A percentile compares a stretch with the other conserved stretches of the same genome.
Evolutionary conservation across 495 filamentous ascomycete genomes (phyloP).

Genomic region (Penicillium canariense): DNA sequence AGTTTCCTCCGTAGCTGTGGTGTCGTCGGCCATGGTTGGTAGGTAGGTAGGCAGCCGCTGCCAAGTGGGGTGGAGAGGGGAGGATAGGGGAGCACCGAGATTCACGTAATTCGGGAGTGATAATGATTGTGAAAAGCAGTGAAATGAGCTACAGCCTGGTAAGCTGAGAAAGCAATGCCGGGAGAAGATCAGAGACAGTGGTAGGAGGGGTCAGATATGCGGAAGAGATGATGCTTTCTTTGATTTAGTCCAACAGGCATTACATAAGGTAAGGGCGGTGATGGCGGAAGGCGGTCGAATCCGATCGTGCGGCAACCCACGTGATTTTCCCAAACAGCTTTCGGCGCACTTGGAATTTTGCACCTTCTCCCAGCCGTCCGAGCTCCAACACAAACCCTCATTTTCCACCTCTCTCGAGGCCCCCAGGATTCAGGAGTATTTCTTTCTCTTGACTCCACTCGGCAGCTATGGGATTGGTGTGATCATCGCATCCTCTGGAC

Average conservation of each 20-base stretch:
- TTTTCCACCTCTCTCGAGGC: background rate
- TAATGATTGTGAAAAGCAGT: background rate
- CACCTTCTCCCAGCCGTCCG: slow-evolving; percentile 16
- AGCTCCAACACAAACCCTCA: slow-evolving; percentile 1
- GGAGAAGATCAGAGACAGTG: background rate
- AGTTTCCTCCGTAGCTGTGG: slow-evolving; percentile 42
- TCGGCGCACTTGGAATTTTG: slow-evolving; percentile 33
- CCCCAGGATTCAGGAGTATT: slow-evolving; percentile 11
- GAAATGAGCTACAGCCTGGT: background rate
- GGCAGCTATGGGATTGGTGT: slow-evolving; percentile 46
- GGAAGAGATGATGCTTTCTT: slow-evolving; percentile 7
- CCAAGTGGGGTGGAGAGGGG: slow-evolving; percentile 16
- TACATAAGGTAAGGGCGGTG: slow-evolving; percentile 23
- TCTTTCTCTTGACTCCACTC: slow-evolving; percentile 12
- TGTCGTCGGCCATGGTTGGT: slow-evolving; percentile 49
- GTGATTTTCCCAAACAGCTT: slow-evolving; percentile 25
- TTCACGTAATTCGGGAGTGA: background rate
- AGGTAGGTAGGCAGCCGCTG: slow-evolving; percentile 5
- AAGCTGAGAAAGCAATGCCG: background rate
- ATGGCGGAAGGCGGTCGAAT: slow-evolving; percentile 41
- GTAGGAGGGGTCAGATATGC: background rate
- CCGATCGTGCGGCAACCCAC: slow-evolving; percentile 29
- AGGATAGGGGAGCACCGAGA: background rate
- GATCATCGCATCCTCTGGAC: slow-evolving; percentile 28
- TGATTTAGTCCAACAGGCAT: background rate